Conservation (phyloP, 768 basidiomycete species). For the Tephrocybe sp. region DNA sequence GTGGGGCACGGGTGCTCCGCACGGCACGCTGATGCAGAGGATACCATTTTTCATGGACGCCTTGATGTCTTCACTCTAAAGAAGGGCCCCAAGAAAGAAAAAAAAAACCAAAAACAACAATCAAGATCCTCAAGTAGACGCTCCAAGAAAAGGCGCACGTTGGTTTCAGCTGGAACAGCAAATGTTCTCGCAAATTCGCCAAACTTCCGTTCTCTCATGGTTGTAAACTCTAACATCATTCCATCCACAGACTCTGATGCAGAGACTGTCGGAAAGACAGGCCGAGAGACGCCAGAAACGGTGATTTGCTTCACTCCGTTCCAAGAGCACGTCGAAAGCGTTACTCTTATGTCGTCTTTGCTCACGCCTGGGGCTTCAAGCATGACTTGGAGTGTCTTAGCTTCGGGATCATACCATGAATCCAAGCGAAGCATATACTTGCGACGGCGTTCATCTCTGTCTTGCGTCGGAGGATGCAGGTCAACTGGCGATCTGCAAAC, state of each 20-base stretch:
- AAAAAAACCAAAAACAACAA: conserved; percentile 17
- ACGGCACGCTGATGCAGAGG: conserved; percentile 52
- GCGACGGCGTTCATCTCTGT: conserved; percentile 13
- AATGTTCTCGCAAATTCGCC: conserved; percentile 49
- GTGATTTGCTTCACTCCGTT: conserved; percentile 62
- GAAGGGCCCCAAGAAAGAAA: conserved; percentile 9
- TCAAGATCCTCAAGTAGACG: conserved; percentile 16
- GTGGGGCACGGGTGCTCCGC: conserved; percentile 40
- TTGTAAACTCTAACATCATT: conserved; percentile 13
- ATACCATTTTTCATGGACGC: conserved; percentile 60
- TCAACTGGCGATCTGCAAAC: conserved; percentile 20
- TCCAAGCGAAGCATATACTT: conserved; percentile 57
- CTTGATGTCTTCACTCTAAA: conserved; percentile 47
- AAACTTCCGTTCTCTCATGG: conserved; percentile 50
- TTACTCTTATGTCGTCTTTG: conserved; percentile 53
- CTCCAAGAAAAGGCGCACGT: conserved; percentile 38
- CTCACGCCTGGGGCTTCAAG: conserved; percentile 72
- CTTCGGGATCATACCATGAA: conserved; percentile 51
- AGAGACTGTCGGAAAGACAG: conserved; percentile 33
- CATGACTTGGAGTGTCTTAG: conserved; percentile 51
- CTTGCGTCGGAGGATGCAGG: conserved; percentile 14
- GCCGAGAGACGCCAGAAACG: conserved; percentile 43
- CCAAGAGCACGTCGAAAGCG: conserved; percentile 56
- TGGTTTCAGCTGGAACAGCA: conserved; percentile 52
- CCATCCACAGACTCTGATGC: conserved; percentile 18